Evolutionary conservation across 2,329 filamentous ascomycete genomes (phyloP).

Genomic region (Hymenoscyphus fraxineus): DNA sequence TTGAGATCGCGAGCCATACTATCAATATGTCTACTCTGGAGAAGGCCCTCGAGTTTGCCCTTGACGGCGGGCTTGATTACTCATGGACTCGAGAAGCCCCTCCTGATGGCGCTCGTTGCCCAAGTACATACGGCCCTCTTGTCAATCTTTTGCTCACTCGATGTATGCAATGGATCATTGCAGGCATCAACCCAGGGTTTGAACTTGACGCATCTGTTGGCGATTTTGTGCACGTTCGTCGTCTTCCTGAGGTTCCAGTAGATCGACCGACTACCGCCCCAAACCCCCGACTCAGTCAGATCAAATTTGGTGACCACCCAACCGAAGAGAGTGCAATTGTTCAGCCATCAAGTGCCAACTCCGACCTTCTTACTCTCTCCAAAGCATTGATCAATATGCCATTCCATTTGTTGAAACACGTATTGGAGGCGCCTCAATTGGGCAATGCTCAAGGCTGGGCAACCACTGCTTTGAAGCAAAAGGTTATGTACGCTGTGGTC

Average conservation of each 20-base stretch:
- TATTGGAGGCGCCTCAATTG: slow-evolving; percentile 59
- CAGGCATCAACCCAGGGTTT: slow-evolving; percentile 58
- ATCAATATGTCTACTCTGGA: slow-evolving; percentile 63
- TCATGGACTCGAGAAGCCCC: slow-evolving; percentile 35
- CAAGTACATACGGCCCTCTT: slow-evolving; percentile 52
- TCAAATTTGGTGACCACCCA: slow-evolving; percentile 65
- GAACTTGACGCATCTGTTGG: slow-evolving; percentile 50
- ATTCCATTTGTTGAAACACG: slow-evolving; percentile 59
- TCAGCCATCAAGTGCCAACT: slow-evolving; percentile 31
- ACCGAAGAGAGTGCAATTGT: slow-evolving; percentile 37
- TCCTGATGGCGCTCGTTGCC: slow-evolving; percentile 28
- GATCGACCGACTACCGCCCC: slow-evolving; percentile 29
- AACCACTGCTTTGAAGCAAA: slow-evolving; percentile 43
- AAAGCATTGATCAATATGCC: slow-evolving; percentile 67
- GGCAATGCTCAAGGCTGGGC: slow-evolving; percentile 50
- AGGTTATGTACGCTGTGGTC: slow-evolving; percentile 48
- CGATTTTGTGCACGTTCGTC: slow-evolving; percentile 44
- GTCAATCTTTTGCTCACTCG: slow-evolving; percentile 52
- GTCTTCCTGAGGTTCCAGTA: slow-evolving; percentile 39
- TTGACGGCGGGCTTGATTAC: slow-evolving; percentile 43
- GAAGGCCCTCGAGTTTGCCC: slow-evolving; percentile 54
- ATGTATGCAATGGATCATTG: slow-evolving; percentile 56
- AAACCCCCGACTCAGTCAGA: slow-evolving; percentile 56
- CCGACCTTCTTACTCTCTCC: slow-evolving; percentile 50
- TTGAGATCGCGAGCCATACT: slow-evolving; percentile 55